Percentiles rank a stretch among this genome's conserved stretches.
phyloP scores from a whole-genome alignment of 176 grass and related monocot genomes.

The Aegilops tauschii region DNA sequence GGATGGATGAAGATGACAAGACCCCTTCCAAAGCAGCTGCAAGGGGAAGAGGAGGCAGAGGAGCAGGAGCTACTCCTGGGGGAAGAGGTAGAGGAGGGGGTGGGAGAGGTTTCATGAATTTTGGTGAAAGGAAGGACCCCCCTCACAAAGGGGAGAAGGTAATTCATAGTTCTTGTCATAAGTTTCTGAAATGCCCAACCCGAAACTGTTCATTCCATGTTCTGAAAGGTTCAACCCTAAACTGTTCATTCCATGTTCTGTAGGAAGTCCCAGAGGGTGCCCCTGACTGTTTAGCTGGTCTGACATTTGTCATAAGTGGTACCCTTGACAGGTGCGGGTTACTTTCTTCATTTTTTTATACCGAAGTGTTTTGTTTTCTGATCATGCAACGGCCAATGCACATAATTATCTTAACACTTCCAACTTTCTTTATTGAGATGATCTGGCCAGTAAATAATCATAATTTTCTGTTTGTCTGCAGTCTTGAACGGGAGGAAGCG shows the following conservation, averaged over 20 bases:
- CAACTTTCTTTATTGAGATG: not conserved
- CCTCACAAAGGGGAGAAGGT: constrained; percentile 99
- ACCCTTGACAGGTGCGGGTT: constrained; percentile 88
- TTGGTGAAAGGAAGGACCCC: constrained; percentile 96
- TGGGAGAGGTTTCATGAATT: constrained; percentile 97
- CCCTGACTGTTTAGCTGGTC: constrained; percentile 86
- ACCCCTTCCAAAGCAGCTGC: constrained; percentile 54
- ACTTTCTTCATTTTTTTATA: constrained; percentile 9
- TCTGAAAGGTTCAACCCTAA: constrained; percentile 31
- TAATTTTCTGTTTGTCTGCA: constrained; percentile 35
- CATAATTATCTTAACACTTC: not conserved
- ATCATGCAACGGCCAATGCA: not conserved
- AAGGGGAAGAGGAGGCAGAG: constrained; percentile 62
- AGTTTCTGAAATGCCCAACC: not conserved
- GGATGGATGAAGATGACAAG: constrained; percentile 40
- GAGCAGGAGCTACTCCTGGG: constrained; percentile 49
- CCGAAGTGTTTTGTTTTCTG: constrained; percentile 1
- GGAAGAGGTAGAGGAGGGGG: constrained; percentile 86
- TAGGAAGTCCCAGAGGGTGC: constrained; percentile 93
- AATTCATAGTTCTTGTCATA: constrained; percentile 22
- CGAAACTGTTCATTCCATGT: constrained; percentile 25
- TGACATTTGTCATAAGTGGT: constrained; percentile 96
- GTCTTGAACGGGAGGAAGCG: constrained; percentile 97
- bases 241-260: constrained; percentile 30
- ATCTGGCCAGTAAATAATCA: not conserved